Evolutionary conservation across 257 asterid species (phyloP), one percentile per base, ranked within the genome.

Genomic region (Rhazya stricta): DNA sequence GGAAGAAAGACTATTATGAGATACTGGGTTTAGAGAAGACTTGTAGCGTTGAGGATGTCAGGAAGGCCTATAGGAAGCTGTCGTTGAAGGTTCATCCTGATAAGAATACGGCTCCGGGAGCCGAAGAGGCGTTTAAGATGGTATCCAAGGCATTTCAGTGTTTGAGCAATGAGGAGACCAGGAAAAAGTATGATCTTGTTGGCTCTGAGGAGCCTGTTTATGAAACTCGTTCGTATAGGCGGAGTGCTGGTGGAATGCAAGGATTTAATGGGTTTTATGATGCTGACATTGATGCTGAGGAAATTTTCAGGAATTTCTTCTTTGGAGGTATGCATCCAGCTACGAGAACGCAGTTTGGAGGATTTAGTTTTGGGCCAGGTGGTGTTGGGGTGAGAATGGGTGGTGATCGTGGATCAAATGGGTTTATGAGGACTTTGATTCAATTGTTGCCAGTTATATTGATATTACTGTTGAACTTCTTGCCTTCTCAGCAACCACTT

Each of bases 21-120:
- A 92, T 94, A 72, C 77, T 94, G 45, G 97, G 97, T 62, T 67
- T 94, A 74, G 97, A 92, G 69, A 92, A 87, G 81, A 78, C 72
- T 73, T 90, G 97, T 77, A 80, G 79, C 45, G 80, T 87, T 62
- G 97, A 92, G 70, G 97, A 94, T 72, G 84, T 92, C 30, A 87
- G 90, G 29, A 94, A 90, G 85, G 95, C 97, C 4, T 94, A 94
- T 65, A 83, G 97, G 85, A 94, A 90, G 81, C 56, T 94, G 51
- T 94, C 99, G 0, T 73, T 94, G 85, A 94, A 92, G 81, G 99
- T 94, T 73, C 99, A 94, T 83, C 99, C 99, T 18, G 99, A 92
- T 82, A 94, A 94, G 83, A 94, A 94, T 82, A 85, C 81, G 42
- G 97, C 99, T 0, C 99, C 99, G 0, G 99, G 97, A 18, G 89